Percentiles rank a stretch among this genome's conserved stretches.
Evolutionary conservation across 148 eudicot genomes (phyloP).

Genomic region (Chenopodium berlandieri): DNA sequence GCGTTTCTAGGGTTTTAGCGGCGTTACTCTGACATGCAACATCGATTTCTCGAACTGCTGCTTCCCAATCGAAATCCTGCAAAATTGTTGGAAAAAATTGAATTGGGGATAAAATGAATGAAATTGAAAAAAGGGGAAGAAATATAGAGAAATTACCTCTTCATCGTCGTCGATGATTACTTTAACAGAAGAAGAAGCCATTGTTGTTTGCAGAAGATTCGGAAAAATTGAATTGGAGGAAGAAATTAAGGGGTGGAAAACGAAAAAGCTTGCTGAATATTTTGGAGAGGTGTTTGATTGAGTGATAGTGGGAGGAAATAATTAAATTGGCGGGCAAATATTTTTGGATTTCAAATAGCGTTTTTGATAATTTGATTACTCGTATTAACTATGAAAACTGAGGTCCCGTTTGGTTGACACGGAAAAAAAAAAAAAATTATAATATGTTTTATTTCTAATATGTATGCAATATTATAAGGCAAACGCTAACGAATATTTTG

Average conservation of each 20-base stretch:
- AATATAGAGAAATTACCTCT: conserved; percentile 23
- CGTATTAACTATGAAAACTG: no score
- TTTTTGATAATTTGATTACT: no score
- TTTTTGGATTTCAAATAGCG: not conserved
- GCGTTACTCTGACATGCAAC: conserved; percentile 45
- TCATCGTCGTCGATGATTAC: conserved; percentile 43
- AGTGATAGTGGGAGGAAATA: not conserved
- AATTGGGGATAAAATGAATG: not conserved
- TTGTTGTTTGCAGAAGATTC: not conserved
- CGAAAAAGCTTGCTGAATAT: conserved; percentile 3
- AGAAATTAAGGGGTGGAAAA: not conserved
- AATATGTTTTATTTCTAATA: no score
- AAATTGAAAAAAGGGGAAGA: not conserved
- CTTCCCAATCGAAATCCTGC: conserved; percentile 93
- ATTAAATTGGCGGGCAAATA: conserved; percentile 22
- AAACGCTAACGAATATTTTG: no score
- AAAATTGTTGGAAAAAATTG: conserved; percentile 2
- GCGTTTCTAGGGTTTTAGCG: conserved; percentile 2
- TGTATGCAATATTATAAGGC: no score
- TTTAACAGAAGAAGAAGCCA: conserved; percentile 25
- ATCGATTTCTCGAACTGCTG: conserved; percentile 75
- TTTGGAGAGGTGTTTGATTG: not conserved
- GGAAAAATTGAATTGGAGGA: not conserved
- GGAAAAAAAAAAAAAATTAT: no score
- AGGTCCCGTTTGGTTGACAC: no score